Evolutionary conservation across 139 green algal genomes (phyloP).

Genomic region (Auxenochlorella protothecoides): DNA sequence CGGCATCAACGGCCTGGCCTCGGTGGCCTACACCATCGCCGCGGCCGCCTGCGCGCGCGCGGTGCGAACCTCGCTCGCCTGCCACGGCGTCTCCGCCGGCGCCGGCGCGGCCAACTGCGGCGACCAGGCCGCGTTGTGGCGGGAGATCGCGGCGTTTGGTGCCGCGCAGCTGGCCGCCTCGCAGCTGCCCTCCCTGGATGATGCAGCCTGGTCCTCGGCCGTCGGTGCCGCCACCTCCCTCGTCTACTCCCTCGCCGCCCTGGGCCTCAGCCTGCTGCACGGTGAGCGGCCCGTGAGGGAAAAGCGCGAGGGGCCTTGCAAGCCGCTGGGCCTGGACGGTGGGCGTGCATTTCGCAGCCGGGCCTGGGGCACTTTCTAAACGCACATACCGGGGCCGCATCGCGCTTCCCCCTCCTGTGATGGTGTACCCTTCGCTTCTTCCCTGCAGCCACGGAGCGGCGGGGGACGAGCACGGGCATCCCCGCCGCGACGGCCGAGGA

Average conservation of each 20-base stretch:
- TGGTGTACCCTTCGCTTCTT: too few species aligned
- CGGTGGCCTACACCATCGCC: conserved; percentile 15
- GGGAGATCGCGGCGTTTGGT: conserved; percentile 22
- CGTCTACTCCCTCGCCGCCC: conserved; percentile 17
- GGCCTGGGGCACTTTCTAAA: too few species aligned
- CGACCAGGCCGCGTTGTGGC: conserved; percentile 2
- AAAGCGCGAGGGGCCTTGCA: too few species aligned
- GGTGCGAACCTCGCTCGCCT: neutral
- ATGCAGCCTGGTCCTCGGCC: conserved; percentile 19
- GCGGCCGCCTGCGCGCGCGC: neutral
- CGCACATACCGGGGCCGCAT: too few species aligned
- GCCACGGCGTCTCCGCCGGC: neutral
- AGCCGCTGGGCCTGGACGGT: neutral
- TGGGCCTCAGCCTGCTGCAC: conserved; percentile 4
- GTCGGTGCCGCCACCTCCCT: conserved; percentile 16
- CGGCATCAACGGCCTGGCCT: neutral
- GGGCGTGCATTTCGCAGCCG: too few species aligned
- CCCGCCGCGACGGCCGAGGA: neutral
- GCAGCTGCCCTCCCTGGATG: conserved; percentile 25
- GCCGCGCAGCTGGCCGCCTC: conserved; percentile 16
- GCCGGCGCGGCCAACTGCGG: neutral
- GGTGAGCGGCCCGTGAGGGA: too few species aligned
- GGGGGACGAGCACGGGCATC: neutral
- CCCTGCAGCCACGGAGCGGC: neutral
- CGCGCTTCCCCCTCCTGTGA: too few species aligned